Evolutionary conservation across 345 rosid species (phyloP).

Genomic region (Iberis pinnata): DNA sequence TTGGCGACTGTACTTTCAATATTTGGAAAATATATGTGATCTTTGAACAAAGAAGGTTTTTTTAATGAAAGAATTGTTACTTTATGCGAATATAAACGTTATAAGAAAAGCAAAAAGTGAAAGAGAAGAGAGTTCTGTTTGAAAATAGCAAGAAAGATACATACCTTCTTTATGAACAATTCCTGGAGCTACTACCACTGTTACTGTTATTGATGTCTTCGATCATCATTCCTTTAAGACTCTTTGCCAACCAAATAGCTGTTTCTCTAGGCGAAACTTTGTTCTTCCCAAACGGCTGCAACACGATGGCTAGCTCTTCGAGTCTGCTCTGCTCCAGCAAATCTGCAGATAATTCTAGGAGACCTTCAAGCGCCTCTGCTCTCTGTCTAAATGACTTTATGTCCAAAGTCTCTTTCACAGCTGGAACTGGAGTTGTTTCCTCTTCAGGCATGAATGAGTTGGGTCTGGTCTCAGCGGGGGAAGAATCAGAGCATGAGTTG

Average conservation of each 20-base stretch:
- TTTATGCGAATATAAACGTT: constrained; percentile 13
- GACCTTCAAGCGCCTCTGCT: constrained; percentile 98
- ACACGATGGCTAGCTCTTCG: constrained; percentile 88
- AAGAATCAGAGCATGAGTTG: constrained; percentile 33
- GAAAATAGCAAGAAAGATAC: constrained; percentile 2
- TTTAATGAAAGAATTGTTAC: constrained; percentile 13
- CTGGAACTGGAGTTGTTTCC: constrained; percentile 39
- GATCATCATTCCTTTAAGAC: constrained; percentile 91
- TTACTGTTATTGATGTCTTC: constrained; percentile 44
- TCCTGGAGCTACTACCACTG: constrained; percentile 24
- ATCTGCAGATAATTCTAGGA: constrained; percentile 85
- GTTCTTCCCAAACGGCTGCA: constrained; percentile 93
- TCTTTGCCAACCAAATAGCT: constrained; percentile 94
- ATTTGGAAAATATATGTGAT: constrained; percentile 14
- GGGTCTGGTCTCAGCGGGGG: constrained; percentile 37
- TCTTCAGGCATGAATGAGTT: constrained; percentile 38
- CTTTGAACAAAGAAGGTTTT: neutral
- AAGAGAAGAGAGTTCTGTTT: constrained; percentile 9
- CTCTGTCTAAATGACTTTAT: constrained; percentile 86
- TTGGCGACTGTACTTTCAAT: constrained; percentile 6
- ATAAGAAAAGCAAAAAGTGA: neutral
- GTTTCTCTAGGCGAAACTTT: constrained; percentile 97
- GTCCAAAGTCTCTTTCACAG: constrained; percentile 60
- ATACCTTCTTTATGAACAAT: constrained; percentile 18
- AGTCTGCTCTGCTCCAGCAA: constrained; percentile 73